Evolutionary conservation across 2,329 filamentous ascomycete species (phyloP).

Genomic region (Herpotrichia juniperi): DNA sequence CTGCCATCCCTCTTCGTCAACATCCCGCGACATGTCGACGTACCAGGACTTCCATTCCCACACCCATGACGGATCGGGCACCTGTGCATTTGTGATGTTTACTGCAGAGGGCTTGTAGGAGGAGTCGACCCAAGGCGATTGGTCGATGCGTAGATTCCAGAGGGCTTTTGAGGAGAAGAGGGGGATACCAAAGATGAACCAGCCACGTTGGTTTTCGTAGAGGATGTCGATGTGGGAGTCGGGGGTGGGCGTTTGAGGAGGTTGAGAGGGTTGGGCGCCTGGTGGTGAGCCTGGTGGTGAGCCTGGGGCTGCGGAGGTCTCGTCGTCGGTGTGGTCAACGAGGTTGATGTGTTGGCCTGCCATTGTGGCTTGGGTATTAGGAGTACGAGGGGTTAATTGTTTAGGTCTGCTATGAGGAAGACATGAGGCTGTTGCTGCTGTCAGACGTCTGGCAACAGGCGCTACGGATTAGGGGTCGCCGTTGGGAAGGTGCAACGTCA

Average conservation of each 20-base stretch:
- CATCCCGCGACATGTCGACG: slow-evolving; percentile 77
- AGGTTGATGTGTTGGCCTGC: slow-evolving; percentile 71
- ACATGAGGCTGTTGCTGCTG: slow-evolving; percentile 30
- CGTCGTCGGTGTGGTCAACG: slow-evolving; percentile 60
- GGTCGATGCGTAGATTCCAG: slow-evolving; percentile 75
- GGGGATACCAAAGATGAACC: slow-evolving; percentile 85
- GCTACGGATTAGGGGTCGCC: slow-evolving; percentile 1
- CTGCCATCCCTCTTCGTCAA: slow-evolving; percentile 93
- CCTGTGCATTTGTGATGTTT: slow-evolving; percentile 83
- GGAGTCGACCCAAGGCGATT: slow-evolving; percentile 81
- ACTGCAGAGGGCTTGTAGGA: slow-evolving; percentile 63
- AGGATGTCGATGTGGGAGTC: slow-evolving; percentile 72
- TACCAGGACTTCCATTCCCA: slow-evolving; percentile 81
- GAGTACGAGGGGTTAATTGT: slow-evolving; percentile 12
- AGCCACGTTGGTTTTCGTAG: slow-evolving; percentile 94
- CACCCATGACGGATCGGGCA: slow-evolving; percentile 93
- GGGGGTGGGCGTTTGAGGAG: slow-evolving; percentile 21
- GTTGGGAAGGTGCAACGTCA: not conserved
- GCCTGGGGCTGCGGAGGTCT: slow-evolving; percentile 32
- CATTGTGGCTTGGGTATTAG: slow-evolving; percentile 19
- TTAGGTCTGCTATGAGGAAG: slow-evolving; percentile 32
- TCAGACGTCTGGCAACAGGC: slow-evolving; percentile 6
- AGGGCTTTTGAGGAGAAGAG: slow-evolving; percentile 89
- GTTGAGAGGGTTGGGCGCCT: slow-evolving; percentile 21
- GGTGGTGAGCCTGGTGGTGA: no score